These are phyloP conservation scores for Secale cereale DNA, from an alignment of 176 grass and related monocot genomes.

Conservation along the genomic window DNA sequence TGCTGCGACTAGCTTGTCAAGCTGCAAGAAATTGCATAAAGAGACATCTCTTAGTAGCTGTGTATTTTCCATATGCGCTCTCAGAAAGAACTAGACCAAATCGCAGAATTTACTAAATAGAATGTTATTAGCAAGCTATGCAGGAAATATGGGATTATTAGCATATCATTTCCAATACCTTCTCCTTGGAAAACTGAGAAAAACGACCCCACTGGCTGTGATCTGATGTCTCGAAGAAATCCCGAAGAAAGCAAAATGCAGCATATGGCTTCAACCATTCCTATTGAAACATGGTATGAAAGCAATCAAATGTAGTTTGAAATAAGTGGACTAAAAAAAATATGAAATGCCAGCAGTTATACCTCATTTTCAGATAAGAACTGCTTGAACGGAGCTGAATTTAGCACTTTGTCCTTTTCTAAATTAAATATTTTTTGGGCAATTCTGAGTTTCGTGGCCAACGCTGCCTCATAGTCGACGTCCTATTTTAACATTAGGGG, in stretches of 20 bases:
- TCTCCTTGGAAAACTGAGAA: constrained; percentile 86
- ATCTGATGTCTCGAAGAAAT: constrained; percentile 98
- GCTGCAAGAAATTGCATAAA: constrained; percentile 53
- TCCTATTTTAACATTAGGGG: constrained; percentile 46
- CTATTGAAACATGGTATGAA: constrained; percentile 44
- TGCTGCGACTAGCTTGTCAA: constrained; percentile 77
- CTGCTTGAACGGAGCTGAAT: constrained; percentile 73
- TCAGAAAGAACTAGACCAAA: constrained; percentile 27
- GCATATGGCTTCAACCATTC: constrained; percentile 99
- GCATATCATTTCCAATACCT: constrained; percentile 53
- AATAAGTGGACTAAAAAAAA: constrained; percentile 15
- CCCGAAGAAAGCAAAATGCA: constrained; percentile 93
- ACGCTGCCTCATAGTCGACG: constrained; percentile 81
- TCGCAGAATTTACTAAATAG: background rate
- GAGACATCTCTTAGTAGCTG: constrained; percentile 21
- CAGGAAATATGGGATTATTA: background rate
- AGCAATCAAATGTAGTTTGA: constrained; percentile 12
- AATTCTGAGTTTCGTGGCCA: constrained; percentile 84
- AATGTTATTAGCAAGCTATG: constrained; percentile 6
- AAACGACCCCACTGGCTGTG: constrained; percentile 93
- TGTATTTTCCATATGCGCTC: background rate
- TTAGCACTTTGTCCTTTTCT: constrained; percentile 80
- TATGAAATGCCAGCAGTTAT: constrained; percentile 18
- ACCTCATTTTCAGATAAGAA: constrained; percentile 98
- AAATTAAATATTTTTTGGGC: constrained; percentile 89